Evolutionary conservation across 129 eudicot genomes (phyloP).

Genomic region (Pseudognaphalium luteoalbum): DNA sequence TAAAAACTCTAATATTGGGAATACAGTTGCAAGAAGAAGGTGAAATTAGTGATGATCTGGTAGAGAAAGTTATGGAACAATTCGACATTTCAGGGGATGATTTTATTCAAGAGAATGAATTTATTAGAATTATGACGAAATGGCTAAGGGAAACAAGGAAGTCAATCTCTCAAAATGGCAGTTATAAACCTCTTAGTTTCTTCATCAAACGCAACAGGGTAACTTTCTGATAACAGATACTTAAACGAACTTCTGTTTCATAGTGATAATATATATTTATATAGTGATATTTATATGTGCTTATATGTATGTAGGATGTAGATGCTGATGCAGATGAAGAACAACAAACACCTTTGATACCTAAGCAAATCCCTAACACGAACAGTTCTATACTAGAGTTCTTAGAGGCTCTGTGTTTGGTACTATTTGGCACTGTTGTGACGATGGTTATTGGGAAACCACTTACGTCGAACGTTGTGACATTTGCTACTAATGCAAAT

Average conservation of each 20-base stretch:
- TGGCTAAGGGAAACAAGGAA: slow-evolving; percentile 38
- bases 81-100: slow-evolving; percentile 50
- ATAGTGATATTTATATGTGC: neutral
- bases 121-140: slow-evolving; percentile 37
- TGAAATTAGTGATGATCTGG: slow-evolving; percentile 29
- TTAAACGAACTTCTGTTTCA: slow-evolving; percentile 1
- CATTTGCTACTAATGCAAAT: slow-evolving; percentile 39
- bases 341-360: slow-evolving; percentile 36
- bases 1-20: slow-evolving; percentile 53
- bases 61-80: slow-evolving; percentile 41
- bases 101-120: slow-evolving; percentile 46
- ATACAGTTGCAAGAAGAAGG: slow-evolving; percentile 46
- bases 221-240: slow-evolving; percentile 17
- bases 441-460: slow-evolving; percentile 37
- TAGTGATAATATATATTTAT: neutral
- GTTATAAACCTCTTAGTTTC: slow-evolving; percentile 29
- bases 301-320: slow-evolving; percentile 28
- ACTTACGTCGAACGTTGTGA: slow-evolving; percentile 34
- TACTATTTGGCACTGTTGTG: slow-evolving; percentile 39
- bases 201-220: slow-evolving; percentile 27
- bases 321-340: slow-evolving; percentile 18
- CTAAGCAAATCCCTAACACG: slow-evolving; percentile 11
- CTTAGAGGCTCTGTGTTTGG: slow-evolving; percentile 34
- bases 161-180: slow-evolving; percentile 13
- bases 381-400: slow-evolving; percentile 29